Base-by-base conservation (phyloP, 345 rosid species). In the Syzygium aqueum region DNA sequence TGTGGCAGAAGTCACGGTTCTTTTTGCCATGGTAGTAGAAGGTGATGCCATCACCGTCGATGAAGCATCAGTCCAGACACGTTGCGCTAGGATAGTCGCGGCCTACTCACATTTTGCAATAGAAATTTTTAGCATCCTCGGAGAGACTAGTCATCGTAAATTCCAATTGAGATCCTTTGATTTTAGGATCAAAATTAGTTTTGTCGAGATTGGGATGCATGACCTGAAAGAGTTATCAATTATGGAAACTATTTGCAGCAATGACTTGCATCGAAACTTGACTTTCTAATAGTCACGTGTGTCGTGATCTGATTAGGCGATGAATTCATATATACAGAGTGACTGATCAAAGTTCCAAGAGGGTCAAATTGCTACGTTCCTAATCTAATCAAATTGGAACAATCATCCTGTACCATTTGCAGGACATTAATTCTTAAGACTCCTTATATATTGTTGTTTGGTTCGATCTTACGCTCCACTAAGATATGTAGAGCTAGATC, bases 1-100 rank as follows among this genome's bases (percentile, higher is more conserved):
- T 40, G 7, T 87, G 84, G 87, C 89, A 89, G 53, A 90, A 89
- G 52, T 90, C 88, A 16, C 30, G 82, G 80, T 88, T 85, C 65
- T 91, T 94, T 90, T 92, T 92, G 82, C 95, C 98, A 63, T 95
- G 96, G 94, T 93, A 95, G 92, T 94, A 95, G 90, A 94, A 94
- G 88, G 97, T 91, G 49, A 93, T 89, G 27, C 95, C 94, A 8
- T 94, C 95, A 23, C 94, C 96, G 27, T 95, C 95, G 19, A 94
- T 89, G 92, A 95, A 95, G 52, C 95, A 89, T 21, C 96, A 97
- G 85, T 94, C 98, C 88, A 93, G 93, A 88, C 96, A 93, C 14
- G 93, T 93, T 11, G 94, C 93, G 53, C 95, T 95, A 21, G 93
- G 94, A 53, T 83, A 89, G 87, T 94, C 93, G 14, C 98, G 94